phyloP scores from a whole-genome alignment of 306 rosid species.

The Astragalus membranaceus region DNA sequence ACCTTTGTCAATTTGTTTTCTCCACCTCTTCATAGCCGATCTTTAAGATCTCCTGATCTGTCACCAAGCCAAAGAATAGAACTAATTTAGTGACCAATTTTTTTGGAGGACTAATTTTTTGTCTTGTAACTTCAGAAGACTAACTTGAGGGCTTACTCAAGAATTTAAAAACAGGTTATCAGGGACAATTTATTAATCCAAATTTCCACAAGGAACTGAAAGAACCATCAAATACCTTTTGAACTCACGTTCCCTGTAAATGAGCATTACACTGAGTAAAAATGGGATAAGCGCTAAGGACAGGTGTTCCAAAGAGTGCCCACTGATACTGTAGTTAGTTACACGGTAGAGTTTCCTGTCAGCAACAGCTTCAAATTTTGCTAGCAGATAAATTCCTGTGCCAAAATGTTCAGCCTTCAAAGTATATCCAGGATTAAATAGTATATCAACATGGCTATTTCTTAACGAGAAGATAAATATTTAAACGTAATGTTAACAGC shows the following conservation, averaged over 20 bases:
- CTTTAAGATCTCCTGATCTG: conserved; percentile 44
- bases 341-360: conserved; percentile 48
- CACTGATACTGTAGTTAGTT: conserved; percentile 45
- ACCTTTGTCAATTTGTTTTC: neutral
- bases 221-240: conserved; percentile 35
- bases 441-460: neutral
- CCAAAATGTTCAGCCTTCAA: conserved; percentile 5
- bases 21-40: conserved; percentile 35
- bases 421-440: neutral
- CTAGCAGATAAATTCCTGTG: conserved; percentile 52
- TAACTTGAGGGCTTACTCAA: neutral
- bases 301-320: conserved; percentile 60
- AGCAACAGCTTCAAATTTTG: conserved; percentile 53
- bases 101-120: no score
- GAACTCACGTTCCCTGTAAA: conserved; percentile 29
- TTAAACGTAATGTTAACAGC: neutral
- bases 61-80: conserved; percentile 16
- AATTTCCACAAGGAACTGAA: neutral
- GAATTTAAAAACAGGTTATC: neutral
- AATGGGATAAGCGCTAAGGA: conserved; percentile 43
- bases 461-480: neutral
- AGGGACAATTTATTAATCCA: neutral
- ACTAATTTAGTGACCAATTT: no score
- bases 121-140: neutral
- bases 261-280: conserved; percentile 51